Conservation (phyloP, 805 yeast species). For the Lachancea sp. region DNA sequence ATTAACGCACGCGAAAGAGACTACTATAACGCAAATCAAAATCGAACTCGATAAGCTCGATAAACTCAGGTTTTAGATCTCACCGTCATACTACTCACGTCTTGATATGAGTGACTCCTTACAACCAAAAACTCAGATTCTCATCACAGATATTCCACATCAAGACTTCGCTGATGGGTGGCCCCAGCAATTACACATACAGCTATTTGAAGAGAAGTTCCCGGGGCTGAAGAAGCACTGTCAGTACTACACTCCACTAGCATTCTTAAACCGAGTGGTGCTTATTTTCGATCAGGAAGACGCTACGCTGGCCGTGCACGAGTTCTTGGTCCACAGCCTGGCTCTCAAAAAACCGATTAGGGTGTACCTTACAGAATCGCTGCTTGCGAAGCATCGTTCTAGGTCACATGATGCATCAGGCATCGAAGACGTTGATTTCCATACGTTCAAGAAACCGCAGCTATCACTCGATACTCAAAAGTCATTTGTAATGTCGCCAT, state of each 20-base stretch:
- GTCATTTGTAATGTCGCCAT: slow-evolving; percentile 10
- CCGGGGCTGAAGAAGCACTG: slow-evolving; percentile 19
- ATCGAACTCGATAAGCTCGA: too few species aligned
- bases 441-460: slow-evolving; percentile 17
- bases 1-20: too few species aligned
- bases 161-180: slow-evolving; percentile 20
- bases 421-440: slow-evolving; percentile 1
- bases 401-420: slow-evolving; percentile 11
- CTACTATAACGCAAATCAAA: too few species aligned
- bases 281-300: slow-evolving; percentile 31
- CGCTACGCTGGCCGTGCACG: slow-evolving; percentile 21
- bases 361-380: slow-evolving; percentile 33
- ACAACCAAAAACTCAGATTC: slow-evolving; percentile 24
- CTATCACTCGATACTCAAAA: slow-evolving; percentile 22
- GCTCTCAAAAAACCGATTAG: slow-evolving; percentile 15
- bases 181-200: slow-evolving; percentile 23
- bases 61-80: too few species aligned
- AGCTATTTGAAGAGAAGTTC: slow-evolving; percentile 21
- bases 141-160: slow-evolving; percentile 30
- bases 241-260: slow-evolving; percentile 36
- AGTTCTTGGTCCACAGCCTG: slow-evolving; percentile 16
- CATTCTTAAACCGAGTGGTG: slow-evolving; percentile 39
- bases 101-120: neutral
- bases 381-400: slow-evolving; percentile 28
- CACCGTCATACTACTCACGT: too few species aligned